Base-by-base conservation (phyloP, 2,329 filamentous ascomycete genomes). In the Capronia coronata region DNA sequence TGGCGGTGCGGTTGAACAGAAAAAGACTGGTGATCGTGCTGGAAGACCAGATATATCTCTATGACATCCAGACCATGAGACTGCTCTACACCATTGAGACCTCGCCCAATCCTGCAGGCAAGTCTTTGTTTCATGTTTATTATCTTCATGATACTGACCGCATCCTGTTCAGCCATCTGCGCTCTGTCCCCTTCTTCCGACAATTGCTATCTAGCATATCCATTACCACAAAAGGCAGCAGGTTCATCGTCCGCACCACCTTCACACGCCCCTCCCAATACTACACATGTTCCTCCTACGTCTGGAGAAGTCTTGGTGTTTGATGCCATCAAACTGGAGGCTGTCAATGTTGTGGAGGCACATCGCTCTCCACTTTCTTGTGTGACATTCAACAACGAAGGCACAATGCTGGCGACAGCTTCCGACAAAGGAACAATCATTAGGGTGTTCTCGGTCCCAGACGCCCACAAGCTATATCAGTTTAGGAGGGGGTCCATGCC, bases 1-100 rank as follows among this genome's bases (percentile, higher is more conserved):
- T 97, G 34, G 90, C 91, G 16, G 88, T 98, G 51, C 86, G 90
- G 58, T 75, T 98, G 62, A 98, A 98, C 68, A 80, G 93, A 59
- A 97, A 96, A 68, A 83, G 93, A 30, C 78, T 98, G 21, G 88
- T 93, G 10, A 90, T 98, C 25, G 84, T 97, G 11, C 77, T 97
- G 49, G 93, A 98, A 67, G 89, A 95, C 62, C 86, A 95, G 66
- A 94, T 97, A 55, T 98, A 97, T 70, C 78, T 98, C 42, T 98
- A 98, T 72, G 93, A 98, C 67, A 97, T 98, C 59, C 89, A 90
- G 69, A 97, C 96, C 65, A 97, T 98, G 91, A 91, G 86, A 62
- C 80, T 97, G 51, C 76, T 97, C 34, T 86, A 89, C 67, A 94
- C 88, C 4, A 94, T 97, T 57, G 82, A 89, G 51, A 97, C 91